These are phyloP conservation scores for Cyberlindnera euphorbiae DNA, from an alignment of 805 yeast genomes.

Conservation along the genomic window DNA sequence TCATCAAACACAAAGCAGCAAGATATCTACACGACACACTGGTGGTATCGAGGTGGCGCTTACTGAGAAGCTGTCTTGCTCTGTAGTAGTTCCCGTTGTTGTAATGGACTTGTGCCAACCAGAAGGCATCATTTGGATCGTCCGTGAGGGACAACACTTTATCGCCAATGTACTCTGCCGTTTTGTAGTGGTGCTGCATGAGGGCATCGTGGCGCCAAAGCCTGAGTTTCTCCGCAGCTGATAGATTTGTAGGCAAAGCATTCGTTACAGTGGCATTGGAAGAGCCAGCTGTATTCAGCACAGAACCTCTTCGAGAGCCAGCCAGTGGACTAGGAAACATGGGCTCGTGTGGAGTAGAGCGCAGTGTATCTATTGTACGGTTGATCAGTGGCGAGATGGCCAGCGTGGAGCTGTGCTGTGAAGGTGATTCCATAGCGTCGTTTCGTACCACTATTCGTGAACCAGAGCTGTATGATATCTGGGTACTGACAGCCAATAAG, in stretches of 20 bases:
- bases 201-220: conserved; percentile 92
- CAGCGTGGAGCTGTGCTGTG: conserved; percentile 69
- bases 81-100: conserved; percentile 71
- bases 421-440: conserved; percentile 27
- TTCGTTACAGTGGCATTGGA: too few species aligned
- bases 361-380: conserved; percentile 32
- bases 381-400: conserved; percentile 64
- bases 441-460: too few species aligned
- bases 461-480: too few species aligned
- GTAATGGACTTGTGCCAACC: conserved; percentile 90
- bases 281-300: too few species aligned
- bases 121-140: conserved; percentile 91
- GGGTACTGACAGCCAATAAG: too few species aligned
- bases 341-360: conserved; percentile 46
- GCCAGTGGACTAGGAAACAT: conserved; percentile 30
- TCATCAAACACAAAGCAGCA: conserved; percentile 67
- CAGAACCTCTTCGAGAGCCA: conserved; percentile 15
- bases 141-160: conserved; percentile 77
- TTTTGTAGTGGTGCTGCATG: conserved; percentile 84
- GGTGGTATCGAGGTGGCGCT: conserved; percentile 46
- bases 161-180: conserved; percentile 91
- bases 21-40: conserved; percentile 78
- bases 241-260: conserved; percentile 18
- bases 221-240: conserved; percentile 82
- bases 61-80: conserved; percentile 65